A percentile compares a stretch with the other conserved stretches of the same genome.
Evolutionary conservation across 2,329 filamentous ascomycete species (phyloP).

Genomic region (Ophiostoma himal-ulmi): DNA sequence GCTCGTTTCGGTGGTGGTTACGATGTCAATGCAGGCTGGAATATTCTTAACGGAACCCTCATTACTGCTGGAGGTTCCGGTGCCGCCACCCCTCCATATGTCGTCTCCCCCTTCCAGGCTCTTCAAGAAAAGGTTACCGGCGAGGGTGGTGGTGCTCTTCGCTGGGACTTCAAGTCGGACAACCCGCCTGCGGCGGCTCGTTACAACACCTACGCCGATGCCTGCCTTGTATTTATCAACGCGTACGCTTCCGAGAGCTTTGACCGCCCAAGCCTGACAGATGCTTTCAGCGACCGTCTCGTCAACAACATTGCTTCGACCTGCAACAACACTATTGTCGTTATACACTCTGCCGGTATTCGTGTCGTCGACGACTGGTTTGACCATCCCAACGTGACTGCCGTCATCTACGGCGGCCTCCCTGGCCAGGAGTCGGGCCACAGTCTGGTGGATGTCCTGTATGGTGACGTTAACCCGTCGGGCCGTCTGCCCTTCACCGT

Average conservation of each 20-base stretch:
- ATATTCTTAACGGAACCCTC: conserved; percentile 49
- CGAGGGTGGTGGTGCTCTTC: conserved; percentile 53
- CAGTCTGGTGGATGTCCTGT: conserved; percentile 40
- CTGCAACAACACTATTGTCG: conserved; percentile 53
- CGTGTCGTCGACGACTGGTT: conserved; percentile 46
- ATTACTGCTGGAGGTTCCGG: conserved; percentile 48
- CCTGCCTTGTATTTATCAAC: conserved; percentile 62
- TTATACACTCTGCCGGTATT: conserved; percentile 55
- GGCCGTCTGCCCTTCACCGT: conserved; percentile 45
- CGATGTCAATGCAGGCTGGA: conserved; percentile 44
- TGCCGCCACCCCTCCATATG: conserved; percentile 45
- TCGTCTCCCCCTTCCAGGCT: conserved; percentile 47
- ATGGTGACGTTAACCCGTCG: conserved; percentile 40
- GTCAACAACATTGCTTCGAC: conserved; percentile 51
- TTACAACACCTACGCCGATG: conserved; percentile 44
- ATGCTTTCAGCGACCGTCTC: conserved; percentile 59
- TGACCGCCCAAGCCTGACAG: conserved; percentile 59
- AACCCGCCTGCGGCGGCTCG: conserved; percentile 34
- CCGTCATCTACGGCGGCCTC: conserved; percentile 46
- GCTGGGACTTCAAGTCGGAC: conserved; percentile 48
- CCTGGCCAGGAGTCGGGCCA: conserved; percentile 48
- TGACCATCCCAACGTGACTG: conserved; percentile 47
- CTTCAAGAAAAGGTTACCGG: conserved; percentile 48
- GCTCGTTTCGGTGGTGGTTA: conserved; percentile 36
- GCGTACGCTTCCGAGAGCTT: conserved; percentile 73